phyloP scores from a whole-genome alignment of 495 filamentous ascomycete genomes.

The Bacidia rubella region DNA sequence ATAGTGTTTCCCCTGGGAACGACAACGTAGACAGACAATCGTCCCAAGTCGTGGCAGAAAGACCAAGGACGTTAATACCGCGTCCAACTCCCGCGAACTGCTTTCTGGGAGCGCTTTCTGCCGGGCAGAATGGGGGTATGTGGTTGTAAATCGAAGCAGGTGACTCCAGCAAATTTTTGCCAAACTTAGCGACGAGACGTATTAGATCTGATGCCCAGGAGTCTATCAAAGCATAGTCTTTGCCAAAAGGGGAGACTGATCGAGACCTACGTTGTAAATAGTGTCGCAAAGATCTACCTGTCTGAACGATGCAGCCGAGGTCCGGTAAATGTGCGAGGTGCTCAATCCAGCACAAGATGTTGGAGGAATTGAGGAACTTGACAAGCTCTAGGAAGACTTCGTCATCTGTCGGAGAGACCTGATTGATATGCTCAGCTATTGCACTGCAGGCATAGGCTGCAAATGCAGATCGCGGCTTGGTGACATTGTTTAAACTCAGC shows the following conservation, averaged over 20 bases:
- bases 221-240: conserved; percentile 11
- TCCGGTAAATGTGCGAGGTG: conserved; percentile 17
- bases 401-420: conserved; percentile 16
- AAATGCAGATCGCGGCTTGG: conserved; percentile 9
- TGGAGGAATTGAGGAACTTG: conserved; percentile 21
- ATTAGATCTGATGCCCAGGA: conserved; percentile 23
- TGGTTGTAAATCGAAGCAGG: conserved; percentile 21
- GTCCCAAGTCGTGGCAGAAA: conserved; percentile 16
- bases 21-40: conserved; percentile 20
- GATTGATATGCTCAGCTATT: conserved; percentile 18
- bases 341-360: conserved; percentile 29
- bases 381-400: conserved; percentile 12
- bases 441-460: conserved; percentile 20
- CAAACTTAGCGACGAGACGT: conserved; percentile 21
- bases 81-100: conserved; percentile 13
- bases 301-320: conserved; percentile 18
- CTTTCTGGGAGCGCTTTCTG: conserved; percentile 14
- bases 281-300: conserved; percentile 19
- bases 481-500: background rate
- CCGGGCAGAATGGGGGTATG: conserved; percentile 22
- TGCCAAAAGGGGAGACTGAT: conserved; percentile 14
- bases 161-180: conserved; percentile 12
- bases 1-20: conserved; percentile 1
- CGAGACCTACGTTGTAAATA: conserved; percentile 16
- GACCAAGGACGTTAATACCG: conserved; percentile 15